phyloP scores from a whole-genome alignment of 495 filamentous ascomycete genomes.

The Daldinia loculata region DNA sequence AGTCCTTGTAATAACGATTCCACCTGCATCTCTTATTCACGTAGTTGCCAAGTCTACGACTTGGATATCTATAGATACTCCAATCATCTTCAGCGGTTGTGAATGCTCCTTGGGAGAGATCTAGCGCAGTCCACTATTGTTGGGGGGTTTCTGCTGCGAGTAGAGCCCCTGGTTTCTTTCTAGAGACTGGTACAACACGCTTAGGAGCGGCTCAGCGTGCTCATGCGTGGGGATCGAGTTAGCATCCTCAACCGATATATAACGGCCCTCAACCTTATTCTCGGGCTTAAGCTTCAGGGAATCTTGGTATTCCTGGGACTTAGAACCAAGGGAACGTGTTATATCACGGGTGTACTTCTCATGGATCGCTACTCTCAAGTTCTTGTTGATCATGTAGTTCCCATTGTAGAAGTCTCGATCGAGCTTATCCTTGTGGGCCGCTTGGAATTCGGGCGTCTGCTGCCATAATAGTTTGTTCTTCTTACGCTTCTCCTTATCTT shows the following conservation, averaged over 20 bases:
- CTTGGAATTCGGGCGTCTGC: neutral
- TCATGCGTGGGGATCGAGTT: slow-evolving; percentile 44
- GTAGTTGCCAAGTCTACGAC: slow-evolving; percentile 2
- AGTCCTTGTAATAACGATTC: neutral
- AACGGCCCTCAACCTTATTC: slow-evolving; percentile 26
- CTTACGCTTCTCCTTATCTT: neutral
- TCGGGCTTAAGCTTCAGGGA: slow-evolving; percentile 7
- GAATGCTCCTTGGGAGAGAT: neutral
- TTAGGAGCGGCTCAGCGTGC: slow-evolving; percentile 50
- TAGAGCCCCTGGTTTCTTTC: slow-evolving; percentile 10
- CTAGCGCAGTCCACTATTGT: neutral
- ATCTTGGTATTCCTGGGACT: slow-evolving; percentile 29
- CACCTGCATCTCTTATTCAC: neutral
- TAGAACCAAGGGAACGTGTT: slow-evolving; percentile 32
- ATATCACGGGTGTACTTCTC: slow-evolving; percentile 46
- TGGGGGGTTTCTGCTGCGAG: neutral
- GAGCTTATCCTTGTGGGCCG: slow-evolving; percentile 27
- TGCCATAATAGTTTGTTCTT: slow-evolving; percentile 3
- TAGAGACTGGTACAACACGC: slow-evolving; percentile 50
- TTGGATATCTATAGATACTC: neutral
- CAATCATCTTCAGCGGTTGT: neutral
- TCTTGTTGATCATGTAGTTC: slow-evolving; percentile 39
- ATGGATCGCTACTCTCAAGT: slow-evolving; percentile 28
- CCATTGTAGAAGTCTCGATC: slow-evolving; percentile 49
- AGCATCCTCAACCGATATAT: slow-evolving; percentile 45